These are phyloP conservation scores for Verticillium nubilum DNA, from an alignment of 2,329 filamentous ascomycete genomes.

Conservation along the genomic window DNA sequence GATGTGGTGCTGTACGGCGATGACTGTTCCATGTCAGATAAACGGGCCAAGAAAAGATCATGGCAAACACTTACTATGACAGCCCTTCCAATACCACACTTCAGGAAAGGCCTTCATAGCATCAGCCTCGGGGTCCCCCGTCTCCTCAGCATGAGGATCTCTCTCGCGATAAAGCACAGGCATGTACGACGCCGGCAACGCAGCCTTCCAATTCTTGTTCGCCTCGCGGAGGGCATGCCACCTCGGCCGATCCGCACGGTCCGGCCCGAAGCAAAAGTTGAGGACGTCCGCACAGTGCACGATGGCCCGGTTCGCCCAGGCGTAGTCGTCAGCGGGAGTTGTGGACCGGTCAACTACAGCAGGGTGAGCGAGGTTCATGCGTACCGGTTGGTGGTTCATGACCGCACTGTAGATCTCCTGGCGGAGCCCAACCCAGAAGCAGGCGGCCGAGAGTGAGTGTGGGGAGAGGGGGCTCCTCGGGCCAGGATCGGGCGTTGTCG, in stretches of 20 bases:
- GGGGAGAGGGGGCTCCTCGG: conserved; percentile 17
- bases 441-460: conserved; percentile 40
- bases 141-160: background rate
- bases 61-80: conserved; percentile 1
- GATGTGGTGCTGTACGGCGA: conserved; percentile 55
- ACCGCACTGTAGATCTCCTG: conserved; percentile 57
- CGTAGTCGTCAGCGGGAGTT: conserved; percentile 41
- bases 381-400: conserved; percentile 38
- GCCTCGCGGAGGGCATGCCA: conserved; percentile 12
- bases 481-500: background rate
- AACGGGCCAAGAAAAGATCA: background rate
- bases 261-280: conserved; percentile 53
- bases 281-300: conserved; percentile 58
- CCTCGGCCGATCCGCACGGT: conserved; percentile 1
- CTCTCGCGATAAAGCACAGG: conserved; percentile 13
- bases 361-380: conserved; percentile 41
- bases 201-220: conserved; percentile 13
- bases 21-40: conserved; percentile 26
- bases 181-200: conserved; percentile 11
- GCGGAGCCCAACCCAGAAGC: conserved; percentile 53
- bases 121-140: background rate
- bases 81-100: conserved; percentile 13
- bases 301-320: conserved; percentile 59
- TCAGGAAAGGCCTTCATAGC: conserved; percentile 25
- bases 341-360: conserved; percentile 46